Percentiles rank a stretch among this genome's conserved stretches.
Evolutionary conservation across 495 filamentous ascomycete species (phyloP).

Genomic region (Neurospora terricola): DNA sequence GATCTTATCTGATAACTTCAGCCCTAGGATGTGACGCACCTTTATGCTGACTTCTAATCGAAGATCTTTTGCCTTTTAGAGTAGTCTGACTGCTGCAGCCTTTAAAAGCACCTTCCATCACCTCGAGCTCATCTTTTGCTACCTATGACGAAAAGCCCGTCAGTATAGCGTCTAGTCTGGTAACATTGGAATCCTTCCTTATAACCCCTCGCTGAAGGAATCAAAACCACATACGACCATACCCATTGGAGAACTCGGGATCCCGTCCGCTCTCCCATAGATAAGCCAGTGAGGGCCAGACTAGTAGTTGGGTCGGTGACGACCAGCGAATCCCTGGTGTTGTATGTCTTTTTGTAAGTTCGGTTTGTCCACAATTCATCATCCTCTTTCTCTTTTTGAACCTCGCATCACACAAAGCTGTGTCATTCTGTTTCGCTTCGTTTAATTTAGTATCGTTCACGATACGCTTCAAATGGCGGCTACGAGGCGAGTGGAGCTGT

Average conservation of each 20-base stretch:
- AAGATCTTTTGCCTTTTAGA: too few species aligned
- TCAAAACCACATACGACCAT: slow-evolving; percentile 31
- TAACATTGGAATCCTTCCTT: background rate
- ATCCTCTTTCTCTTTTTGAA: background rate
- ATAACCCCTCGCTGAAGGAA: background rate
- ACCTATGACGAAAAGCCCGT: too few species aligned
- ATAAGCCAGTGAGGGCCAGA: slow-evolving; percentile 24
- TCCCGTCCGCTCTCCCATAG: slow-evolving; percentile 43
- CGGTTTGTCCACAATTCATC: too few species aligned
- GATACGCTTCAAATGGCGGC: background rate
- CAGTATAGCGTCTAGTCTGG: too few species aligned
- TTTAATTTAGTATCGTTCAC: background rate
- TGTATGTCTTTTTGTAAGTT: slow-evolving; percentile 13
- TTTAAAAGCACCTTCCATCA: too few species aligned
- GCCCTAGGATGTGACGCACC: too few species aligned
- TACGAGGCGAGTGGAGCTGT: background rate
- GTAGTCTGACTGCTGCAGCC: too few species aligned
- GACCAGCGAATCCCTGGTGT: slow-evolving; percentile 23
- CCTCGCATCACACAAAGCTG: background rate
- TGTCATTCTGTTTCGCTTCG: background rate
- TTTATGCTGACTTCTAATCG: too few species aligned
- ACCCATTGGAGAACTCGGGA: slow-evolving; percentile 34
- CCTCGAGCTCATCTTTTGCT: too few species aligned
- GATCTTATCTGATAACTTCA: background rate
- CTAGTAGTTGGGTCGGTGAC: slow-evolving; percentile 42